These are phyloP conservation scores for Lolium perenne DNA, from an alignment of 176 grass and related monocot species.

Conservation along the genomic window DNA sequence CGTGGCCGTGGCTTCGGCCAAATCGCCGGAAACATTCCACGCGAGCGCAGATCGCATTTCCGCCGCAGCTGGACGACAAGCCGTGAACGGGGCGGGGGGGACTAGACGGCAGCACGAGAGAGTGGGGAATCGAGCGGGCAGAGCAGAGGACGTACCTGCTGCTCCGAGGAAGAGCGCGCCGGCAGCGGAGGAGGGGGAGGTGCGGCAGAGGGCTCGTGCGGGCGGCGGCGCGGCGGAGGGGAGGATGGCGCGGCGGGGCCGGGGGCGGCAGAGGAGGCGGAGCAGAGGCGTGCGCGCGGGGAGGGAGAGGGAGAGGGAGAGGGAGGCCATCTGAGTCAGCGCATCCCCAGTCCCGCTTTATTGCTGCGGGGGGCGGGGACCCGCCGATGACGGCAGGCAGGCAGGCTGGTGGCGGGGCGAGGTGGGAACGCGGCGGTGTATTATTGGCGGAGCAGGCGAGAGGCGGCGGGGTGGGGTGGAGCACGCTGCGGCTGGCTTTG, in stretches of 20 bases:
- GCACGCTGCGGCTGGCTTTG: not conserved
- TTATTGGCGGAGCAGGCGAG: not conserved
- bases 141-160: conserved; percentile 31
- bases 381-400: not conserved
- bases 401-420: not conserved
- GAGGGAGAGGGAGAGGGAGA: not conserved
- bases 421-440: not conserved
- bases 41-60: not conserved
- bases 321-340: conserved; percentile 36
- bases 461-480: not conserved
- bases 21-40: not conserved
- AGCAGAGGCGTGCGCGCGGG: conserved; percentile 33
- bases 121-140: not conserved
- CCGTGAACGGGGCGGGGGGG: too few relatives aligned
- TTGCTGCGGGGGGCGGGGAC: not conserved
- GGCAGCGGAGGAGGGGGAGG: not conserved
- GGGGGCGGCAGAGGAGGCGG: not conserved
- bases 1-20: not conserved
- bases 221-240: not conserved
- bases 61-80: too few relatives aligned
- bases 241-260: not conserved
- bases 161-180: conserved; percentile 6
- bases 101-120: too few relatives aligned
- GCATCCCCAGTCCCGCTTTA: conserved; percentile 28
- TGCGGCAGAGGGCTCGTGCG: too few relatives aligned